These are phyloP conservation scores for Oryza brachyantha DNA, from an alignment of 176 grass and related monocot species.

Conservation along the genomic window DNA sequence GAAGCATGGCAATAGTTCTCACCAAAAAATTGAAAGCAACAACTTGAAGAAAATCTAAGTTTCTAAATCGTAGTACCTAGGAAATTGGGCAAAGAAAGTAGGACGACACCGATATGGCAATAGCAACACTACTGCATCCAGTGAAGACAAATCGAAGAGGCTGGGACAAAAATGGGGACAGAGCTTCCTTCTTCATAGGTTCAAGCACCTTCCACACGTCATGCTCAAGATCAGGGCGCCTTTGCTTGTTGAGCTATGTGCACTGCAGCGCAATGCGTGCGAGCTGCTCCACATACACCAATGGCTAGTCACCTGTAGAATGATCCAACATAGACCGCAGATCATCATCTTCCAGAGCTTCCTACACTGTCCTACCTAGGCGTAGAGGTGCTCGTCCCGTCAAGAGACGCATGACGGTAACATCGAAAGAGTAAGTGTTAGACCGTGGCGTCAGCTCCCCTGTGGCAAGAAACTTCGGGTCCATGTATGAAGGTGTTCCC, in stretches of 20 bases:
- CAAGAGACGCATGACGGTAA: slow-evolving; percentile 55
- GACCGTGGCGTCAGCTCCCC: slow-evolving; percentile 55
- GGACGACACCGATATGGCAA: slow-evolving; percentile 38
- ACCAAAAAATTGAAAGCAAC: not conserved
- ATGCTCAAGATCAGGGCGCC: slow-evolving; percentile 41
- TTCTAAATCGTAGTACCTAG: slow-evolving; percentile 33
- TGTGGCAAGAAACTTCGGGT: slow-evolving; percentile 57
- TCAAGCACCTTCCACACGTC: slow-evolving; percentile 52
- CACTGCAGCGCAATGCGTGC: slow-evolving; percentile 49
- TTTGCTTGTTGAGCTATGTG: slow-evolving; percentile 34
- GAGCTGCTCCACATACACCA: slow-evolving; percentile 44
- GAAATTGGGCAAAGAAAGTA: slow-evolving; percentile 59
- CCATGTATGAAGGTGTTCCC: slow-evolving; percentile 54
- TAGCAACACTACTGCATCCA: slow-evolving; percentile 6
- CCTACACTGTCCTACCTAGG: slow-evolving; percentile 36
- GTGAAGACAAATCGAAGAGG: not conserved
- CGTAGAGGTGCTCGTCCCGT: slow-evolving; percentile 42
- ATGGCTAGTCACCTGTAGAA: slow-evolving; percentile 47
- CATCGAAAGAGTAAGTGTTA: slow-evolving; percentile 59
- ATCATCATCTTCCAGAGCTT: slow-evolving; percentile 23
- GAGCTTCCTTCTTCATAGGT: slow-evolving; percentile 44
- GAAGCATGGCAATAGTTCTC: not conserved
- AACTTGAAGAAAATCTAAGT: not conserved
- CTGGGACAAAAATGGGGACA: not conserved
- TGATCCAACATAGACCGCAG: slow-evolving; percentile 41